Evolutionary conservation across 2,329 filamentous ascomycete genomes (phyloP).

Genomic region (Xylaria sp.): DNA sequence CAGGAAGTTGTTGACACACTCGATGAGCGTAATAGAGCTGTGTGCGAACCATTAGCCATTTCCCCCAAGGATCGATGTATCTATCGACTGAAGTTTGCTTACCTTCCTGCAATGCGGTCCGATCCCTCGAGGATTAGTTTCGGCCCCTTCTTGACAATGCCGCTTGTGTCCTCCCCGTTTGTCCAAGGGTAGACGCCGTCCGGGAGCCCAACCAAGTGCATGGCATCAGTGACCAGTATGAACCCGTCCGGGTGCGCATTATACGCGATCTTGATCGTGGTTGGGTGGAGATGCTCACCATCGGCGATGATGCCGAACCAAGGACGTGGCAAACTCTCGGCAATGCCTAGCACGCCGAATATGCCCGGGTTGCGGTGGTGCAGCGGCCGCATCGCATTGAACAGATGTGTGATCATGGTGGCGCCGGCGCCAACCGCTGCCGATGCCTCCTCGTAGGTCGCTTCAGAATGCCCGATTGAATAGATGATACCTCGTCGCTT

Average conservation of each 20-base stretch:
- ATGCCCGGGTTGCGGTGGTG: conserved; percentile 91
- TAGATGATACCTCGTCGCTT: conserved; percentile 71
- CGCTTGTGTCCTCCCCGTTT: conserved; percentile 66
- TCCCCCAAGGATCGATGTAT: neutral
- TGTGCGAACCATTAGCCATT: conserved; percentile 1
- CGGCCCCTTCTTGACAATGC: conserved; percentile 72
- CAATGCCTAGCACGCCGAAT: conserved; percentile 80
- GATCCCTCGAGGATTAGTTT: conserved; percentile 79
- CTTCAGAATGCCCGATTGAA: conserved; percentile 86
- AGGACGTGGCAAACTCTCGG: conserved; percentile 64
- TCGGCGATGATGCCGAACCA: conserved; percentile 92
- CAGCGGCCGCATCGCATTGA: conserved; percentile 91
- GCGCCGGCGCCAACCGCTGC: conserved; percentile 74
- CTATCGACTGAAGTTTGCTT: conserved; percentile 40
- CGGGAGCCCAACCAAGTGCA: conserved; percentile 82
- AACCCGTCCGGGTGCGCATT: conserved; percentile 84
- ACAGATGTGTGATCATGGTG: conserved; percentile 90
- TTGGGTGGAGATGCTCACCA: conserved; percentile 87
- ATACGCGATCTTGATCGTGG: conserved; percentile 87
- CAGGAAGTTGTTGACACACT: conserved; percentile 83
- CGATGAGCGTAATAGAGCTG: conserved; percentile 74
- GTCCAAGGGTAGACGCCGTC: conserved; percentile 88
- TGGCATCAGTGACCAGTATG: conserved; percentile 90
- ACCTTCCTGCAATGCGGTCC: conserved; percentile 78
- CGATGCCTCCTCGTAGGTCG: conserved; percentile 82